Evolutionary conservation across 2,329 filamentous ascomycete genomes (phyloP).

Genomic region (Aspergillus ustus): DNA sequence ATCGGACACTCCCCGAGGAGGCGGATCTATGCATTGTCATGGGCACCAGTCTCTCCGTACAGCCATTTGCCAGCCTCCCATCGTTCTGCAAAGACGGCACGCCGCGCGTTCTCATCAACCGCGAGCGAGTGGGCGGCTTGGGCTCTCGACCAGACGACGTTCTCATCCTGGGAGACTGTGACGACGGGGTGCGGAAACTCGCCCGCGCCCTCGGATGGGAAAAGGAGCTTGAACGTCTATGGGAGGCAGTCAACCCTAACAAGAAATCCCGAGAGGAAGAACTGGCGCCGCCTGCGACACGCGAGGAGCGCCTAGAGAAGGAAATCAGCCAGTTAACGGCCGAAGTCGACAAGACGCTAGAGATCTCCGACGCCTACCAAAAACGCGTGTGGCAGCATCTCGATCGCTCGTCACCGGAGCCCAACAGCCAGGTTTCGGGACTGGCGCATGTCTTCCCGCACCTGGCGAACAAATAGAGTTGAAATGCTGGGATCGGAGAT

Average conservation of each 20-base stretch:
- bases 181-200: slow-evolving; percentile 76
- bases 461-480: slow-evolving; percentile 26
- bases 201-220: slow-evolving; percentile 83
- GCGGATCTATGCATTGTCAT: slow-evolving; percentile 84
- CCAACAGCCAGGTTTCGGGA: slow-evolving; percentile 22
- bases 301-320: slow-evolving; percentile 61
- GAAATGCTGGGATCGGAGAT: background rate
- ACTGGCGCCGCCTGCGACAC: slow-evolving; percentile 46
- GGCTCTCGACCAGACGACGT: slow-evolving; percentile 84
- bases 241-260: slow-evolving; percentile 70
- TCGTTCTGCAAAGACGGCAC: slow-evolving; percentile 62
- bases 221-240: slow-evolving; percentile 77
- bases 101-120: slow-evolving; percentile 85
- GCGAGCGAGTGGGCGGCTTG: slow-evolving; percentile 78
- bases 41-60: slow-evolving; percentile 85
- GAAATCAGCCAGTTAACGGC: slow-evolving; percentile 63
- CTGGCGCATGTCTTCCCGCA: slow-evolving; percentile 45
- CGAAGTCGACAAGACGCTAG: slow-evolving; percentile 62
- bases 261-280: slow-evolving; percentile 55
- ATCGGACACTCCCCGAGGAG: slow-evolving; percentile 57
- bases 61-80: slow-evolving; percentile 86
- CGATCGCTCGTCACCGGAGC: slow-evolving; percentile 17
- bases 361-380: slow-evolving; percentile 52
- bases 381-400: slow-evolving; percentile 43
- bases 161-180: slow-evolving; percentile 78